Percentiles rank a stretch among this genome's conserved stretches.
phyloP scores from a whole-genome alignment of 257 asterid genomes.

The Lavandula angustifolia region DNA sequence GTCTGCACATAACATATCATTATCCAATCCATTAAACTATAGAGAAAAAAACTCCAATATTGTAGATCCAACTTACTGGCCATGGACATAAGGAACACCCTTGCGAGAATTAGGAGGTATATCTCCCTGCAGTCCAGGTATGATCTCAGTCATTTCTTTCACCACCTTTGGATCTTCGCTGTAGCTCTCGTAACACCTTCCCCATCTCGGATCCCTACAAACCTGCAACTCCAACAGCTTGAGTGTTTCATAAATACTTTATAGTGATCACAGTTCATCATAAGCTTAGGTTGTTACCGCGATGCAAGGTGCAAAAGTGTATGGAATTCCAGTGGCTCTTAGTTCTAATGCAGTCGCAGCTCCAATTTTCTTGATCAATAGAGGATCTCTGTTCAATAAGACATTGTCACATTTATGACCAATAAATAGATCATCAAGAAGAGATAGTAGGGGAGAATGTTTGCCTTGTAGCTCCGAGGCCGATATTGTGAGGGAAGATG shows the following conservation, averaged over 20 bases:
- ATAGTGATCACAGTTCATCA: neutral
- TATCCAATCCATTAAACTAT: neutral
- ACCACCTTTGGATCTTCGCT: constrained; percentile 48
- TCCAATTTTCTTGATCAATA: constrained; percentile 40
- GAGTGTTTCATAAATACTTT: neutral
- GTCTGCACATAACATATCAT: constrained; percentile 23
- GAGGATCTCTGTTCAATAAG: constrained; percentile 35
- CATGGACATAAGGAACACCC: constrained; percentile 39
- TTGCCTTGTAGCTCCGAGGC: constrained; percentile 52
- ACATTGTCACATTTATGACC: neutral
- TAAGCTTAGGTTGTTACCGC: constrained; percentile 28
- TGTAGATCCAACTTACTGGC: constrained; percentile 29
- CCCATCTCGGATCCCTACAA: constrained; percentile 49
- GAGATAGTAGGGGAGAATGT: neutral
- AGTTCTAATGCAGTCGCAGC: constrained; percentile 45
- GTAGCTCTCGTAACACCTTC: constrained; percentile 47
- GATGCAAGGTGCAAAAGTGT: constrained; percentile 38
- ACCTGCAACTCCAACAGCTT: constrained; percentile 10
- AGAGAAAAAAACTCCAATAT: neutral
- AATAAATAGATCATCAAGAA: neutral
- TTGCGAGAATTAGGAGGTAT: constrained; percentile 35
- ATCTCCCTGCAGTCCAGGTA: constrained; percentile 44
- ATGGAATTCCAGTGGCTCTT: constrained; percentile 46
- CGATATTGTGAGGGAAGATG: constrained; percentile 46
- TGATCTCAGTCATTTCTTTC: constrained; percentile 38